These are phyloP conservation scores for Ogataea angusta DNA, from an alignment of 805 yeast genomes.

Conservation along the genomic window DNA sequence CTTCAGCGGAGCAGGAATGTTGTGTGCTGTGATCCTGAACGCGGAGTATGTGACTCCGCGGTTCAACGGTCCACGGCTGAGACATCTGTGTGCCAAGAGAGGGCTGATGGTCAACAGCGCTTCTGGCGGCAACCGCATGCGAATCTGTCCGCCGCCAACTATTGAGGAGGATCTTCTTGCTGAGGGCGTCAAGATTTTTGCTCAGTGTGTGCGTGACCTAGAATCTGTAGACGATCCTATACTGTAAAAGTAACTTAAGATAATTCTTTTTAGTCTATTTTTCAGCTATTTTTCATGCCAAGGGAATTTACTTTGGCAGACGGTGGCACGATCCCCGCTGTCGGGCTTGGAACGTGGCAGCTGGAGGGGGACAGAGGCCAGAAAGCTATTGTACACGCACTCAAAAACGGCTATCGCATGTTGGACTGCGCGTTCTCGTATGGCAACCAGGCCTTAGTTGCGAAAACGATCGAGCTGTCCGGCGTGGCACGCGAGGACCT, in stretches of 20 bases:
- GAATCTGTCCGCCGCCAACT: constrained; percentile 30
- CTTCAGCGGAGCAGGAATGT: constrained; percentile 25
- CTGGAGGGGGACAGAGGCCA: constrained; percentile 15
- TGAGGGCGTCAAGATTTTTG: constrained; percentile 25
- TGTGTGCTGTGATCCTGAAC: constrained; percentile 24
- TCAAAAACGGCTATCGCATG: constrained; percentile 35
- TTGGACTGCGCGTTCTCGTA: constrained; percentile 42
- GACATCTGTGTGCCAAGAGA: constrained; percentile 22
- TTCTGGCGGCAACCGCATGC: constrained; percentile 23
- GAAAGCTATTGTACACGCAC: constrained; percentile 28
- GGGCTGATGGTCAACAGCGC: constrained; percentile 24
- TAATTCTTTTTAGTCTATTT: too few relatives aligned
- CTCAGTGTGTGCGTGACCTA: constrained; percentile 17
- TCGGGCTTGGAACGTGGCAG: constrained; percentile 27
- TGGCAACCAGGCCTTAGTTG: constrained; percentile 40
- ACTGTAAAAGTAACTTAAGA: too few relatives aligned
- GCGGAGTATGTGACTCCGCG: constrained; percentile 7
- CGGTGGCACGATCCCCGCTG: constrained; percentile 12
- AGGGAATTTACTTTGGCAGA: constrained; percentile 7
- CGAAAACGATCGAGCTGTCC: constrained; percentile 33
- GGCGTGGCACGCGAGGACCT: constrained; percentile 13
- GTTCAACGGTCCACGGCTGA: constrained; percentile 20
- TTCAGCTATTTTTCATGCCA: too few relatives aligned
- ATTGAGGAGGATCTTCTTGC: constrained; percentile 20
- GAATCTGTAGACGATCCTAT: constrained; percentile 2